Evolutionary conservation across 441 rosid species (phyloP), one percentile per base, ranked within the genome.

Genomic region (Metrosideros polymorpha): DNA sequence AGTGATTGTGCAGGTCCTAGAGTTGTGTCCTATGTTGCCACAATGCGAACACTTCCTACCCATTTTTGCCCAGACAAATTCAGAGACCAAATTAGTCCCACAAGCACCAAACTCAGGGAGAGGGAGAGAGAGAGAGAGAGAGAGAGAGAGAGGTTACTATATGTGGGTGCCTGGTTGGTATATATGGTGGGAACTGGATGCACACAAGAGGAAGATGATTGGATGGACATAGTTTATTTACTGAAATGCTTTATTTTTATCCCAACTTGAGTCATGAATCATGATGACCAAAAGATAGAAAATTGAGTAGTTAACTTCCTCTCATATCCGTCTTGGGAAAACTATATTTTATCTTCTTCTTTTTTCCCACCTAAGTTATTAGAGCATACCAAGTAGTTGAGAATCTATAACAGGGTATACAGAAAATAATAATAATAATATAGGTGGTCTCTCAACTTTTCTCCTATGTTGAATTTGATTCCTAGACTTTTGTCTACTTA

Each of bases 21-120:
- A 93, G 92, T 96, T 96, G 86, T 96, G 99, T 56, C 99, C 99
- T 32, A 88, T 85, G 92, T 91, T 95, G 85, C 98, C 96, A 88
- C 98, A 96, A 91, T 95, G 96, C 87, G 99, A 86, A 59, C 87
- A 86, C 77, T 82, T 86, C 57, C 87, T 86, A 87, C 97, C 97
- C 99, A 96, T 96, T 89, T 93, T 89, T 82, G 39, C 77, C 84
- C 89, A 84, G 90, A 89, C 89, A 89, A 84, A 85, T 61, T 15
- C 75, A 30, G 42, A 30, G 42, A 86, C 85, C 54, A 82, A 51
- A 79, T 75, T 42, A 87, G 84, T 84, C 66, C 42, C 83, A 39
- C 77, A 82, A 55, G 84, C 56, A 84, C 83, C 85, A 85, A 84
- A 82, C 82, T 45, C 66, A 87, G 83, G 76, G 35, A 89, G 59